These are phyloP conservation scores for Neurospora hispaniola DNA, from an alignment of 495 filamentous ascomycete genomes.

Conservation along the genomic window DNA sequence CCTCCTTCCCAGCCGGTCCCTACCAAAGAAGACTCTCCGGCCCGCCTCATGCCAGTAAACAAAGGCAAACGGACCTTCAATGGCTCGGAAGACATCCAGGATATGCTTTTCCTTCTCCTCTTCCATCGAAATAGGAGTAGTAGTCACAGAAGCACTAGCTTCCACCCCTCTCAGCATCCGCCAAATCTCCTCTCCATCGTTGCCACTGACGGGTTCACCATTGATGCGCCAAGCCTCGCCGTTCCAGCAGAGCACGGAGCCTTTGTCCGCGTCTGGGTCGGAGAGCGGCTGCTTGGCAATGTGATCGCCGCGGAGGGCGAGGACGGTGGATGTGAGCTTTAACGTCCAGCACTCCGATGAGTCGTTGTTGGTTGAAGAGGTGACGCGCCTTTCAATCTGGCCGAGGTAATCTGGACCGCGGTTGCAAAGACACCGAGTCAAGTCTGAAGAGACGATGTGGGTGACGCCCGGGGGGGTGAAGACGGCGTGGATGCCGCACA, in stretches of 20 bases:
- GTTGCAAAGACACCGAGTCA: conserved; percentile 25
- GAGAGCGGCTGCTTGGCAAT: conserved; percentile 65
- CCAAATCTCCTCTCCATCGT: conserved; percentile 70
- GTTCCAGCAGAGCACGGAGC: conserved; percentile 88
- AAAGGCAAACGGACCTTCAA: conserved; percentile 86
- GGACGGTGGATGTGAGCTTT: conserved; percentile 70
- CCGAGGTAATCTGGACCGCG: conserved; percentile 45
- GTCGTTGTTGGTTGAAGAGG: neutral
- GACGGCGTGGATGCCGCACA: conserved; percentile 40
- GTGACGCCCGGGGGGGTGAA: conserved; percentile 17
- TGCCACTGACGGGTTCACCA: conserved; percentile 45
- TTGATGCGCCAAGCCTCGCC: conserved; percentile 88
- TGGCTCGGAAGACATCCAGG: conserved; percentile 43
- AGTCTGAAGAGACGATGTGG: conserved; percentile 17
- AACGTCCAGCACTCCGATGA: conserved; percentile 23
- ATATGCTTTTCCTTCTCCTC: conserved; percentile 26
- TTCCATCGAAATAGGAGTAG: neutral
- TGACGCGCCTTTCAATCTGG: conserved; percentile 20
- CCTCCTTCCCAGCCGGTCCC: conserved; percentile 78
- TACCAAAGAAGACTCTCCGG: conserved; percentile 59
- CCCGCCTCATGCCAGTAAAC: conserved; percentile 65
- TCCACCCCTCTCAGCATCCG: conserved; percentile 39
- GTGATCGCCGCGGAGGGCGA: conserved; percentile 68
- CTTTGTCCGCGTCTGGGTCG: conserved; percentile 43
- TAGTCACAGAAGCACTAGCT: conserved; percentile 23